phyloP scores from a whole-genome alignment of 2,329 filamentous ascomycete genomes.

The Colletotrichum truncatum region DNA sequence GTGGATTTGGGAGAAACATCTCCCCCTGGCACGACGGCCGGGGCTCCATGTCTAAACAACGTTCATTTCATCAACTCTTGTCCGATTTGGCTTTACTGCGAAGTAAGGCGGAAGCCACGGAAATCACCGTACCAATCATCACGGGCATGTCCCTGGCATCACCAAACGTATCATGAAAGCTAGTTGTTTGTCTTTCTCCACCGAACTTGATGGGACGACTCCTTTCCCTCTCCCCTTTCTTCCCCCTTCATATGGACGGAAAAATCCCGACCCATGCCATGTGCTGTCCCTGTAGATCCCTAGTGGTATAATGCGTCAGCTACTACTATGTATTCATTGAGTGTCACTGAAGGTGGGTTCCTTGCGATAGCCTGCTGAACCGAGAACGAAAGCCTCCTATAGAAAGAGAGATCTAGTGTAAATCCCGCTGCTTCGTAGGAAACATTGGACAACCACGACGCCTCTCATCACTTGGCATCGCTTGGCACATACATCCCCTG shows the following conservation, averaged over 20 bases:
- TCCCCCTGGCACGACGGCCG: not conserved
- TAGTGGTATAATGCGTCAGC: conserved; percentile 2
- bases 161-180: conserved; percentile 8
- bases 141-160: conserved; percentile 12
- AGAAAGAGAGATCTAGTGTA: conserved; percentile 11
- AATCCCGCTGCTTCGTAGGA: conserved; percentile 14
- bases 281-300: conserved; percentile 7
- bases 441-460: not conserved
- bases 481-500: conserved; percentile 6
- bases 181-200: conserved; percentile 1
- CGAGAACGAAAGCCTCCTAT: not conserved
- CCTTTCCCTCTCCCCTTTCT: not conserved
- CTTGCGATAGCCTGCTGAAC: not conserved
- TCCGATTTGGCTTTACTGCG: not conserved
- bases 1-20: not conserved
- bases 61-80: not conserved
- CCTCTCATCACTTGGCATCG: conserved; percentile 18
- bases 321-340: not conserved
- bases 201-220: not conserved
- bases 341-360: conserved; percentile 15
- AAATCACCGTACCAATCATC: conserved; percentile 3
- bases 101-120: conserved; percentile 4
- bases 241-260: conserved; percentile 21
- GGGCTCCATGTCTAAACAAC: conserved; percentile 12
- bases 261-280: conserved; percentile 12